Conservation (phyloP, 140 eudicot genomes). For the Bidens hawaiensis region DNA sequence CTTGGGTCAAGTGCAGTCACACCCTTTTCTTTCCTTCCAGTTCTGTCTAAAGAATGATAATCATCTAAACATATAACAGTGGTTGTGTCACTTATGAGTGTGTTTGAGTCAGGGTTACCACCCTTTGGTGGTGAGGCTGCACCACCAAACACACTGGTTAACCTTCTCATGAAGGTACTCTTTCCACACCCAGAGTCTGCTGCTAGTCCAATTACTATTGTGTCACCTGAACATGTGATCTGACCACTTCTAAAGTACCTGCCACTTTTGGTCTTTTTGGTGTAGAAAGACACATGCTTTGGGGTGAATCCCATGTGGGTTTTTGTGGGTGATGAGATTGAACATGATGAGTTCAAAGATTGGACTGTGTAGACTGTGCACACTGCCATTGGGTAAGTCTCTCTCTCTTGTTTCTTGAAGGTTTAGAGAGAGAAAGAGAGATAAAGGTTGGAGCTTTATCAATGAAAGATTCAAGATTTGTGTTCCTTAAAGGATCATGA, state of each 20-base stretch:
- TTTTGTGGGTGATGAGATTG: slow-evolving; percentile 64
- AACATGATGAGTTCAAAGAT: slow-evolving; percentile 50
- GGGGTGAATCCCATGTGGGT: slow-evolving; percentile 64
- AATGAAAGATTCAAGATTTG: slow-evolving; percentile 21
- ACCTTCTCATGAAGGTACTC: slow-evolving; percentile 94
- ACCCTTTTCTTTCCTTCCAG: slow-evolving; percentile 89
- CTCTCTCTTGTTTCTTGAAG: slow-evolving; percentile 10
- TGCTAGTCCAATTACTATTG: slow-evolving; percentile 88
- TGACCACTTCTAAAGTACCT: slow-evolving; percentile 16
- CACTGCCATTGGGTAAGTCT: slow-evolving; percentile 48
- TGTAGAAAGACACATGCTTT: slow-evolving; percentile 53
- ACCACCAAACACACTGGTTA: slow-evolving; percentile 96
- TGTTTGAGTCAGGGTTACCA: slow-evolving; percentile 96
- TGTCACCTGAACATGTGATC: slow-evolving; percentile 62
- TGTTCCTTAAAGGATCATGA: neutral
- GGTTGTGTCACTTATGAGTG: slow-evolving; percentile 87
- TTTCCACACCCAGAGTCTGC: slow-evolving; percentile 99
- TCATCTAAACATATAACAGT: slow-evolving; percentile 95
- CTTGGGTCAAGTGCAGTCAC: slow-evolving; percentile 96
- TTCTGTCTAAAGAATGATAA: slow-evolving; percentile 87
- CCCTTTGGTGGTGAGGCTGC: slow-evolving; percentile 97
- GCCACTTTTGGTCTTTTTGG: slow-evolving; percentile 10
- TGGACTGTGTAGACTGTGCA: slow-evolving; percentile 48
- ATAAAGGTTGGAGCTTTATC: slow-evolving; percentile 23
- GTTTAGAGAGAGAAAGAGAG: slow-evolving; percentile 18